phyloP scores from a whole-genome alignment of 2,329 filamentous ascomycete species.

The Aspergillus quadricinctus region DNA sequence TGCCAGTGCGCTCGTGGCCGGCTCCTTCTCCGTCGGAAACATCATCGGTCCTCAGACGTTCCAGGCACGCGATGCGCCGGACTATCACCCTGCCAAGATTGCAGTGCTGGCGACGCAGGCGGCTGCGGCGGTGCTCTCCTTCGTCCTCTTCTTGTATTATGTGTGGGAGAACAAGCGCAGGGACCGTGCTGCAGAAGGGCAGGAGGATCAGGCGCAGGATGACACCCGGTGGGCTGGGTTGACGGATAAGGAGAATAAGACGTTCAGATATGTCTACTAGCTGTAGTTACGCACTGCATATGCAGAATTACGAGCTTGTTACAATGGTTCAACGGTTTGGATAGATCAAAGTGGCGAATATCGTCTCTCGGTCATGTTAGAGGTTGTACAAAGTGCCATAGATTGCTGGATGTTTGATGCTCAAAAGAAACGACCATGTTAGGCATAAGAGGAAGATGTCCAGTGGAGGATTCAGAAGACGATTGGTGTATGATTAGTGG shows the following conservation, averaged over 20 bases:
- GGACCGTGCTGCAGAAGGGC: conserved; percentile 7
- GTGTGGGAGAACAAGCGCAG: conserved; percentile 28
- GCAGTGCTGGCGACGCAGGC: conserved; percentile 38
- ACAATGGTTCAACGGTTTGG: not conserved
- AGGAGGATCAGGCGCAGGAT: conserved; percentile 16
- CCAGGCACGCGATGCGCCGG: conserved; percentile 40
- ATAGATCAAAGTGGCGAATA: not conserved
- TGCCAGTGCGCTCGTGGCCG: conserved; percentile 43
- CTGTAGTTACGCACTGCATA: not conserved
- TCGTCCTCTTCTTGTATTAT: conserved; percentile 27
- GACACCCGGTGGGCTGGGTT: conserved; percentile 29
- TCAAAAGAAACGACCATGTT: too few relatives aligned
- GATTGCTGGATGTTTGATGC: too few relatives aligned
- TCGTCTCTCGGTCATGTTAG: too few relatives aligned
- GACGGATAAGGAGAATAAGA: conserved; percentile 31
- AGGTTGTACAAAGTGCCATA: too few relatives aligned
- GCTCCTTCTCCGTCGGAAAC: conserved; percentile 44
- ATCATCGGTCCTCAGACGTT: conserved; percentile 47
- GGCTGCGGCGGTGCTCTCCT: conserved; percentile 24
- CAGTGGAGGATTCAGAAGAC: too few relatives aligned
- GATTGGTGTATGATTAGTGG: too few relatives aligned
- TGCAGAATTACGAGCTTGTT: not conserved
- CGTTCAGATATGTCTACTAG: conserved; percentile 35
- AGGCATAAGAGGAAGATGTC: too few relatives aligned
- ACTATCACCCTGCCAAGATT: conserved; percentile 40